Evolutionary conservation across 257 asterid genomes (phyloP).

Genomic region (Lycium ferocissimum): DNA sequence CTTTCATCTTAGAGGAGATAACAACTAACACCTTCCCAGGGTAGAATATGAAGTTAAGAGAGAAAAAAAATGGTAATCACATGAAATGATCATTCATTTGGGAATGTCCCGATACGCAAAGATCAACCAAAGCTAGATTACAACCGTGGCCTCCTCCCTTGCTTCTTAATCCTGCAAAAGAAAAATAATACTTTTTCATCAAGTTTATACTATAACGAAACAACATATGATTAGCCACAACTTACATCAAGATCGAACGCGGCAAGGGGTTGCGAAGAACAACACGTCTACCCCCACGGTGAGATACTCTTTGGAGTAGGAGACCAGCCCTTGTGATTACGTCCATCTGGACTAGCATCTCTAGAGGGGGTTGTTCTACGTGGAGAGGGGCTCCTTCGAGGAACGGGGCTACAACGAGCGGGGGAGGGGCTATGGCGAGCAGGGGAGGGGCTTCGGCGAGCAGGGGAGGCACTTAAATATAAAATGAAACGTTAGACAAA

Average conservation of each 20-base stretch:
- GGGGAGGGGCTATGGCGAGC: too few species aligned
- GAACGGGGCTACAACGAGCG: slow-evolving; percentile 42
- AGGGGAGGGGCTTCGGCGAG: slow-evolving; percentile 36
- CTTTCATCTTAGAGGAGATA: slow-evolving; percentile 45
- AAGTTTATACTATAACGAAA: not conserved
- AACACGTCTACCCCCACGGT: slow-evolving; percentile 62
- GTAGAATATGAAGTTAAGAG: slow-evolving; percentile 29
- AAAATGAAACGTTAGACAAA: slow-evolving; percentile 14
- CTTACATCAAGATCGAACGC: slow-evolving; percentile 88
- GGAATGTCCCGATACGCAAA: slow-evolving; percentile 32
- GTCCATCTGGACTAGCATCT: slow-evolving; percentile 70
- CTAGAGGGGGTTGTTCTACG: slow-evolving; percentile 59
- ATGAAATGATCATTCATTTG: slow-evolving; percentile 43
- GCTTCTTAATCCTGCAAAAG: slow-evolving; percentile 50
- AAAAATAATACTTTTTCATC: not conserved
- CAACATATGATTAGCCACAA: not conserved
- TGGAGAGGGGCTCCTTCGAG: slow-evolving; percentile 76
- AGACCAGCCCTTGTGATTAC: slow-evolving; percentile 54
- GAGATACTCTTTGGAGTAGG: slow-evolving; percentile 72
- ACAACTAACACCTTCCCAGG: slow-evolving; percentile 37
- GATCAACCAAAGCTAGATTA: slow-evolving; percentile 25
- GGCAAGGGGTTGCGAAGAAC: slow-evolving; percentile 78
- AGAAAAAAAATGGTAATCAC: slow-evolving; percentile 37
- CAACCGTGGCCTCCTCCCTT: slow-evolving; percentile 33
- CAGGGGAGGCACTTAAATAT: slow-evolving; percentile 78